Base-by-base conservation (phyloP, 208 protist species). In the Leishmania tropica region DNA sequence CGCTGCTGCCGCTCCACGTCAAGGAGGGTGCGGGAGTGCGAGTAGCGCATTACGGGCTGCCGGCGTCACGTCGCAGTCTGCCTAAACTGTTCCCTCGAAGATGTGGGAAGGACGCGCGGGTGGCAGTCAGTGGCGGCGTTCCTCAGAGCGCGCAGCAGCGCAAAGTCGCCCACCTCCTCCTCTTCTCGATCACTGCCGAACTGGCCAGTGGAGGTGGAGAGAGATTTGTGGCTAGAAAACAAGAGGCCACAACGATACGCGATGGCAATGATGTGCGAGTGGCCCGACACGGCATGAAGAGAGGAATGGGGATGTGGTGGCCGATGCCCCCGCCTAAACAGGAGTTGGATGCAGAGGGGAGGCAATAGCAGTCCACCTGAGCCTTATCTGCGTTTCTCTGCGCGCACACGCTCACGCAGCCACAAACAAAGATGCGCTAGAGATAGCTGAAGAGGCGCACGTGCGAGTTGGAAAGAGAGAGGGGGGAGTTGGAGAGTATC, bases 1-100 rank as follows among this genome's bases (percentile, higher is more conserved):
- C 80, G 85, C 54, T 71, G 81, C 74, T 78, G 75, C 58, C 70
- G 81, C 85, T 88, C 85, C 47, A 79, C 71, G 35, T 71, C 54
- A 21, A 88, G 78, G 48, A 88, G 78, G 40, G 53, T 77, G 62
- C 78, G 76, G 56, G 37, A 81, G 68, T 88, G 80, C 8, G 85
- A 83, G 71, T 83, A 80, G 42, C 81, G 85, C 85, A 88, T 87
- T 28, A 45, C 3, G 35, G 35, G 45, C 10, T 21, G 7, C 7
- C 28, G 5, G 68, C 24, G 68, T 74, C 28, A 8, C 42, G 19
- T 21, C 28, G 2, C 28, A 6, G 40, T 35, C 45, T 74, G 45
- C 45, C 40, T 5, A 21, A 62, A 17, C 31, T 24, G 40, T 19
- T 37, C 37, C n/a, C 21, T 80, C 17, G 21, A n/a, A 62, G 47